Evolutionary conservation across 2,329 filamentous ascomycete species (phyloP).

Genomic region (Colletotrichum sp.): DNA sequence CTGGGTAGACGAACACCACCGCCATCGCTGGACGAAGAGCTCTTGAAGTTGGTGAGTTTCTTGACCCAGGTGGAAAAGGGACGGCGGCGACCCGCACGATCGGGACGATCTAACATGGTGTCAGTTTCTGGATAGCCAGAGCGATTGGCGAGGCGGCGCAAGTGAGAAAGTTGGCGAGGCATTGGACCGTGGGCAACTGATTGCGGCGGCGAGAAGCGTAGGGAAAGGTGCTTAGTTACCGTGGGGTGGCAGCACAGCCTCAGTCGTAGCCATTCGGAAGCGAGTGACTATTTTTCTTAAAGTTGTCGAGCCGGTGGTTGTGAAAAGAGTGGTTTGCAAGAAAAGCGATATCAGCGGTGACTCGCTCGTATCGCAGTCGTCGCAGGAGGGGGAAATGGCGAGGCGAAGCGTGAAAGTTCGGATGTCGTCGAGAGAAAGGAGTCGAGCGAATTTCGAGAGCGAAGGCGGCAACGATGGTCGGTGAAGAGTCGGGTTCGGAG

Average conservation of each 20-base stretch:
- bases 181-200: not conserved
- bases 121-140: conserved; percentile 31
- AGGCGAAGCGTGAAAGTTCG: not conserved
- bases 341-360: not conserved
- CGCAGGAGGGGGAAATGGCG: not conserved
- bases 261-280: conserved; percentile 26
- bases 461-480: not conserved
- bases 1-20: conserved; percentile 32
- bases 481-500: not conserved
- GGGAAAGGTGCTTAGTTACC: conserved; percentile 17
- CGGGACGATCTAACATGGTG: conserved; percentile 65
- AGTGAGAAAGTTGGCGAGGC: not conserved
- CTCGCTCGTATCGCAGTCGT: not conserved
- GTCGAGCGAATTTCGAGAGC: not conserved
- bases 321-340: not conserved
- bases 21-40: conserved; percentile 62
- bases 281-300: not conserved
- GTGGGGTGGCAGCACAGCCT: conserved; percentile 23
- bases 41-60: conserved; percentile 87
- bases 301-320: not conserved
- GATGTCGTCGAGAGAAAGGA: not conserved
- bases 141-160: conserved; percentile 18
- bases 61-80: conserved; percentile 96
- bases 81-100: conserved; percentile 70
- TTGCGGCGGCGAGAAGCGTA: not conserved